Evolutionary conservation across 2,329 filamentous ascomycete genomes (phyloP), one percentile per base, ranked within the genome.

Genomic region (Aspergillus aculeatinus): DNA sequence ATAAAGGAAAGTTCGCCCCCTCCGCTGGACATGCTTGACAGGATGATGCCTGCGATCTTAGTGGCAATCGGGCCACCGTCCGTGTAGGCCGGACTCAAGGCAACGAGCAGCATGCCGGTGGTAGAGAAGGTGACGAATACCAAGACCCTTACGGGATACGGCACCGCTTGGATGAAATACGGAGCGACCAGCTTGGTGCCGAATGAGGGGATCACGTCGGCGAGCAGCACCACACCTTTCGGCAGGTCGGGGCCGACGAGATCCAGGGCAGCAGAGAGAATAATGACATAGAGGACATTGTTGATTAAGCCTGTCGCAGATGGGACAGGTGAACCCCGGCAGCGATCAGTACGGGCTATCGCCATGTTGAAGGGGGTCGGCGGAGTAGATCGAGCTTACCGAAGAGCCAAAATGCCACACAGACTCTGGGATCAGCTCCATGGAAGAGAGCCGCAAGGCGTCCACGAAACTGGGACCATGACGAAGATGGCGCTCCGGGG

Each of bases 211-310:
- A 96, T 81, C 57, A 98, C 92, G 75, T 97, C 92, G 74, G 92
- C 92, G 63, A 98, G 90, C 57, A 98, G 88, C 58, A 99, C 94
- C 59, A 96, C 85, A 68, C 91, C 92, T 76, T 98, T 98, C 53
- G 95, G 95, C 1, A 97, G 83, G 65, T 82, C 76, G 33, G 91
- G 89, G 39, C 94, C 94, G 68, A 98, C 95, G 63, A 99, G 90
- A 72, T 99, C 95, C 70, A 97, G 90, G 3, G 95, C 95, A 39
- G 95, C 91, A 31, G 92, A 96, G 70, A 99, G 89, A 73, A 98
- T 95, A 75, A 98, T 91, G 58, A 98, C 94, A 77, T 97, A 98
- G 78, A 97, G 89, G 67, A 98, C 91, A 79, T 98, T 98, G 78
- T 99, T 98, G 74, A 98, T 95, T 19, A 95, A 80, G 55, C 91